Evolutionary conservation across 108 stramenopile species (phyloP), one percentile per base, ranked within the genome.

Genomic region (Aurantiochytrium sp.): DNA sequence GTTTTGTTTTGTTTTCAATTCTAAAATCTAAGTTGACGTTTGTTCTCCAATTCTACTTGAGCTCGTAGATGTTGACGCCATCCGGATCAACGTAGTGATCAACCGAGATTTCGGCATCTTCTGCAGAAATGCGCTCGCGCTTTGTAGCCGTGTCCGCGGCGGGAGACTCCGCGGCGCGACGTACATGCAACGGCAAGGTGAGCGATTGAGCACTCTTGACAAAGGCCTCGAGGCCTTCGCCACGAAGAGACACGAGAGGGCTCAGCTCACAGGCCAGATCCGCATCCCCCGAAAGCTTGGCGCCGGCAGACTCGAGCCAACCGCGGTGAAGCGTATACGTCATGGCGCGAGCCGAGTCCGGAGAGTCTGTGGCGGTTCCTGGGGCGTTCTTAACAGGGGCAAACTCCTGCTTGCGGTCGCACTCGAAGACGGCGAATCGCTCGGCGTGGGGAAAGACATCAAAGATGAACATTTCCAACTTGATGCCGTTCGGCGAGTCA

Each of bases 391-490:
- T 99, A 14, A 99, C 98, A 5, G 98, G 98, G 29, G 97, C 97
- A 90, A 99, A 99, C 92, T 98, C 98, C n/a, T 96, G 95, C 19
- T 91, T 91, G 55, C 99, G 95, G n/a, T 90, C 59, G 2, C 97
- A 96, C 89, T 98, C 98, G 87, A 96, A 90, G 5, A 98, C 95
- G 5, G 96, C 97, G 96, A 98, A 96, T 16, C 87, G 87, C 72
- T 93, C 88, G 12, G 97, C 95, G 4, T 96, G 94, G 21, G 97
- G 96, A 73, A 99, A 98, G 8, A 98, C 97, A 91, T 99, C 99
- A 92, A 99, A 99, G 69, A 99, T 98, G 93, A 99, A 99, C 14
- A 95, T 94, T 90, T 99, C 99, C 72, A 99, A 90, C 91, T 99
- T 99, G 94, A 99, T 95, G n/a, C 98, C 99, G 90, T 97, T 98